Evolutionary conservation across 139 green algal species (phyloP), one percentile per base, ranked within the genome.

Genomic region (Picochlorum sp.): DNA sequence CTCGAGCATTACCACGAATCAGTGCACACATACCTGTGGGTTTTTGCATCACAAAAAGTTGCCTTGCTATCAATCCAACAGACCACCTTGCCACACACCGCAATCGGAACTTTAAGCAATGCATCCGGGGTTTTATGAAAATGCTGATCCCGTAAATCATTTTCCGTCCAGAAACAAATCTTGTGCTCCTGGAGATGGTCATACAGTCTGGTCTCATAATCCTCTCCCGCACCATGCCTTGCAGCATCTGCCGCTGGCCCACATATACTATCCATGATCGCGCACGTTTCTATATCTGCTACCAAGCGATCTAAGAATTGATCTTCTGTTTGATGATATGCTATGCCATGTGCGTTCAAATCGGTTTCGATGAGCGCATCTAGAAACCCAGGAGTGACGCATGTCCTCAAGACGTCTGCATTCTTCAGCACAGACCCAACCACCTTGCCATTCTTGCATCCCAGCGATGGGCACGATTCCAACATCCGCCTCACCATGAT

Each of bases 21-120:
- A 7, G 5, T 20, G 16, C 47, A 54, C 7, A 30, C 47, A 21
- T 21, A 54, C 47, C n/a, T 20, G 47, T 54, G 47, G 18, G n/a
- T 26, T 37, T 78, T 68, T 15, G 81, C 75, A 65, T 95, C 86
- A 2, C 87, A 84, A 86, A 96, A 97, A 9, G 82, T 91, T 13
- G 90, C 90, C 77, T 97, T 97, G 85, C 79, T 90, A 82, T 97
- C 90, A 56, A 97, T 91, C 90, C 90, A 97, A 62, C 86, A 75
- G 16, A 97, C 84, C 0, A 95, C 51, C 10, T 68, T 73, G 2
- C 77, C 80, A n/a, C 56, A 26, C 45, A 91, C 73, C 13, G 71
- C 66, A 14, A 95, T 78, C 0, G 87, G 87, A 16, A 95, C 86
- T 76, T 92, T 75, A 46, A 96, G 73, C 68, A 81, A 73, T 3